Percentiles rank a stretch among this genome's conserved stretches.
Conservation (phyloP, 352 stramenopile species). For the Phytophthora pisi region DNA sequence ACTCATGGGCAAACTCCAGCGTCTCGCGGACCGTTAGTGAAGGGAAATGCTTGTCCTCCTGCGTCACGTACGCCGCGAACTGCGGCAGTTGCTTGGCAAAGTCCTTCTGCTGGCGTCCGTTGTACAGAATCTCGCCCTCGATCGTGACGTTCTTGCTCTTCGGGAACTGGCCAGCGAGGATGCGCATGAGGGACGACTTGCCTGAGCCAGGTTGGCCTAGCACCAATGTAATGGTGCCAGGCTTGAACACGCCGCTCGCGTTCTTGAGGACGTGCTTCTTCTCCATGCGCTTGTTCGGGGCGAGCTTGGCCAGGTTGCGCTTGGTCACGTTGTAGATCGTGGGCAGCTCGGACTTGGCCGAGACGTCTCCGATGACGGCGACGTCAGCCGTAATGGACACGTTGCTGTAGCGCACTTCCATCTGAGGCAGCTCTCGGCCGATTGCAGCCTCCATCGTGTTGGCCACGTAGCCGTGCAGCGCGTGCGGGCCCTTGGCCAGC, state of each 20-base stretch:
- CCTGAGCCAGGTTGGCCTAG: conserved; percentile 35
- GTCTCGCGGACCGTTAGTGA: conserved; percentile 39
- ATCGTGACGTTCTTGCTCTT: conserved; percentile 28
- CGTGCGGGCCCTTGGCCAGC: conserved; percentile 28
- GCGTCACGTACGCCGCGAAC: conserved; percentile 36
- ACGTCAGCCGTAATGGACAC: conserved; percentile 29
- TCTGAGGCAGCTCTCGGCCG: conserved; percentile 38
- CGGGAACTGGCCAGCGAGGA: conserved; percentile 29
- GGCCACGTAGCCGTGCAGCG: conserved; percentile 40
- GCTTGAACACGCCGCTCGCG: conserved; percentile 26
- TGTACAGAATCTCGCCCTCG: conserved; percentile 35
- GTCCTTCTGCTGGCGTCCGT: conserved; percentile 21
- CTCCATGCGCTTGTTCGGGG: conserved; percentile 38
- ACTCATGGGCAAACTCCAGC: conserved; percentile 71
- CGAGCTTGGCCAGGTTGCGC: conserved; percentile 27
- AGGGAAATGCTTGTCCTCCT: conserved; percentile 36
- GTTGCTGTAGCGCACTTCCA: conserved; percentile 40
- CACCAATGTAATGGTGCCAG: conserved; percentile 40
- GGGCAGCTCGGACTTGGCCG: conserved; percentile 32
- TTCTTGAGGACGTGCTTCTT: conserved; percentile 41
- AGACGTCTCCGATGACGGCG: conserved; percentile 21
- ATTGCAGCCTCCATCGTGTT: conserved; percentile 34
- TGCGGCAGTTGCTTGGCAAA: conserved; percentile 28
- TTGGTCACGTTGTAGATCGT: conserved; percentile 47
- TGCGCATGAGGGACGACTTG: conserved; percentile 32